These are phyloP conservation scores for Ogataea allantospora DNA, from an alignment of 805 yeast species.

Conservation along the genomic window DNA sequence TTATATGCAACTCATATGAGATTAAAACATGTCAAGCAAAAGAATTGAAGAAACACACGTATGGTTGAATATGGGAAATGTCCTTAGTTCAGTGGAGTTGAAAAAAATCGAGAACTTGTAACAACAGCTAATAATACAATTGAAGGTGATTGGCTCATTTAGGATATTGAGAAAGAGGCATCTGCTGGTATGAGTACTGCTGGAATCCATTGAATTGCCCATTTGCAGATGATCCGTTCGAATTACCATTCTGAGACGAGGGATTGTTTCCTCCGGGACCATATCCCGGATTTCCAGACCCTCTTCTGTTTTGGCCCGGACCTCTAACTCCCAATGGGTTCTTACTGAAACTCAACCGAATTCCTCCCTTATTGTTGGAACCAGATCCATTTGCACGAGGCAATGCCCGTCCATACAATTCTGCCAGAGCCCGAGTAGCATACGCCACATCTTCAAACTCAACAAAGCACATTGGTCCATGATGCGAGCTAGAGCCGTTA, in stretches of 20 bases:
- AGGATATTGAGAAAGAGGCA: conserved; percentile 25
- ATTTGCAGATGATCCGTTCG: conserved; percentile 7
- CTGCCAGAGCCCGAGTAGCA: conserved; percentile 93
- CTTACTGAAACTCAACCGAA: conserved; percentile 88
- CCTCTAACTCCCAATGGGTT: conserved; percentile 97
- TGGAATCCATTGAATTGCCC: conserved; percentile 18
- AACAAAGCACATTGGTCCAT: conserved; percentile 99
- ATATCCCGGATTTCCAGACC: conserved; percentile 20
- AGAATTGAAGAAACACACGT: conserved; percentile 7
- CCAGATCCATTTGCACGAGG: conserved; percentile 65
- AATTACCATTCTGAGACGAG: conserved; percentile 11
- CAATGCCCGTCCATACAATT: conserved; percentile 86
- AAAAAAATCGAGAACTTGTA: conserved; percentile 7
- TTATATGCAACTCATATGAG: conserved; percentile 12
- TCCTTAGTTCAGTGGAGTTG: conserved; percentile 6
- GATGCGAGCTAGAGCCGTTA: conserved; percentile 43
- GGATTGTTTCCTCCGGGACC: conserved; percentile 12
- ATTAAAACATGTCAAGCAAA: conserved; percentile 14
- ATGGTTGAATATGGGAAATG: conserved; percentile 7
- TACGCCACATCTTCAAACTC: conserved; percentile 94
- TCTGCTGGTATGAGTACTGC: conserved; percentile 23
- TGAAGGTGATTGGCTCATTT: conserved; percentile 10
- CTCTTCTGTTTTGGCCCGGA: conserved; percentile 34
- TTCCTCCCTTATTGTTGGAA: conserved; percentile 72
- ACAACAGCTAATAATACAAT: conserved; percentile 14